Conservation (phyloP, 306 rosid genomes). For the Prinsepia uniflora region DNA sequence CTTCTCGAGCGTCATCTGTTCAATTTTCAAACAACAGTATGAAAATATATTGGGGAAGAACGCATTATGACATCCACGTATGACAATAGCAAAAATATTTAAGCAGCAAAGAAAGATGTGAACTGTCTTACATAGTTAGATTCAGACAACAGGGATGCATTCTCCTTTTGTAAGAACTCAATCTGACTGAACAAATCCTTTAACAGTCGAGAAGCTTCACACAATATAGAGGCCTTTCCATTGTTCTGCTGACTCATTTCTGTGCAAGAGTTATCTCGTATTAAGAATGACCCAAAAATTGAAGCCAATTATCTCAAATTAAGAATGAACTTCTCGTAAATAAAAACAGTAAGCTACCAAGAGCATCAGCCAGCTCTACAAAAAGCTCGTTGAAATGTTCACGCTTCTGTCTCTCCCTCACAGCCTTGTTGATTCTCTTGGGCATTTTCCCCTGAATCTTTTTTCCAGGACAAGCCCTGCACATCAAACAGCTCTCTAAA, state of each 20-base stretch:
- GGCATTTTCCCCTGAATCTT: conserved; percentile 58
- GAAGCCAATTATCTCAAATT: not conserved
- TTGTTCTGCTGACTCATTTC: conserved; percentile 56
- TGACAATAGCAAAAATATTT: not conserved
- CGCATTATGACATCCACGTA: not conserved
- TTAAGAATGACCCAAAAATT: conserved; percentile 10
- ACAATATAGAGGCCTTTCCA: conserved; percentile 65
- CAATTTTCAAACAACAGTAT: conserved; percentile 12
- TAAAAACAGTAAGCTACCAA: conserved; percentile 50
- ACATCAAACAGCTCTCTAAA: conserved; percentile 31
- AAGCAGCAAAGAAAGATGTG: not conserved
- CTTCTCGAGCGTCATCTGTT: conserved; percentile 71
- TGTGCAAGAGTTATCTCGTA: conserved; percentile 21
- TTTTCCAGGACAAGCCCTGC: conserved; percentile 51
- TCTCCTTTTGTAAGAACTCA: conserved; percentile 60
- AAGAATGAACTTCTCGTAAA: not conserved
- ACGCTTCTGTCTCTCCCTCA: conserved; percentile 92
- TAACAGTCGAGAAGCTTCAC: conserved; percentile 58
- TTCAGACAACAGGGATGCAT: conserved; percentile 58
- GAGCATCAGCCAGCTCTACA: conserved; percentile 66
- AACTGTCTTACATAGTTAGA: conserved; percentile 59
- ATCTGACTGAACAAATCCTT: conserved; percentile 69
- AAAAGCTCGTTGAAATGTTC: conserved; percentile 82
- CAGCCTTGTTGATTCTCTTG: conserved; percentile 80
- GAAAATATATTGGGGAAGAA: not conserved